phyloP scores from a whole-genome alignment of 768 basidiomycete genomes.

The Ramaria sp. region DNA sequence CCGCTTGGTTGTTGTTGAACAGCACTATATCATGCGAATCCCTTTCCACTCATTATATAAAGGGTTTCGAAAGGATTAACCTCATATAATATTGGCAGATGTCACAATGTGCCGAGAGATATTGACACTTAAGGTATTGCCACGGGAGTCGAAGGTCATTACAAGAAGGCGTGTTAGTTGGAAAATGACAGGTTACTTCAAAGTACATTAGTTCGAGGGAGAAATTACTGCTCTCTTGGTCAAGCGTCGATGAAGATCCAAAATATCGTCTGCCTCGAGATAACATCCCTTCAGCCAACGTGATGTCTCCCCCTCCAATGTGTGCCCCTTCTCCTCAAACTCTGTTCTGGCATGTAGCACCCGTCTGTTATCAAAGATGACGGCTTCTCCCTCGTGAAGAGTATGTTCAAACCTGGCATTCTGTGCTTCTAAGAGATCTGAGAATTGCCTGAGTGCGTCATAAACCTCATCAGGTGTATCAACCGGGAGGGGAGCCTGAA shows the following conservation, averaged over 20 bases:
- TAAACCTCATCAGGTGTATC: slow-evolving; percentile 49
- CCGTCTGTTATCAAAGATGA: slow-evolving; percentile 86
- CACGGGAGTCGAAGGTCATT: too few species aligned
- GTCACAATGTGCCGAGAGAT: too few species aligned
- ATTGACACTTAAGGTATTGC: too few species aligned
- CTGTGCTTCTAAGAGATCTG: slow-evolving; percentile 42
- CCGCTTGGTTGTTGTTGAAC: too few species aligned
- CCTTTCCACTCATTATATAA: too few species aligned
- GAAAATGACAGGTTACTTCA: too few species aligned
- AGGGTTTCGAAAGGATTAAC: too few species aligned
- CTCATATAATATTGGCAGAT: too few species aligned
- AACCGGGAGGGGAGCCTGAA: slow-evolving; percentile 71
- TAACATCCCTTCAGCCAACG: slow-evolving; percentile 84
- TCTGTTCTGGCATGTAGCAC: slow-evolving; percentile 80
- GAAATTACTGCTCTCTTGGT: not conserved
- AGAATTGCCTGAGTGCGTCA: slow-evolving; percentile 51
- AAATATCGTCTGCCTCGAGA: slow-evolving; percentile 46
- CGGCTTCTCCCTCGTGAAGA: slow-evolving; percentile 74
- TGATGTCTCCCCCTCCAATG: slow-evolving; percentile 39
- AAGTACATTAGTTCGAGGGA: not conserved
- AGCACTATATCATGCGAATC: too few species aligned
- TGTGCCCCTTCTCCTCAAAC: slow-evolving; percentile 39
- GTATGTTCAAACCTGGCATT: slow-evolving; percentile 48
- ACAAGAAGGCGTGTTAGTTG: too few species aligned
- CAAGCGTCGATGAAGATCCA: slow-evolving; percentile 17